A percentile compares a stretch with the other conserved stretches of the same genome.
Evolutionary conservation across 179 eudicot species (phyloP).

Genomic region (Drosera spatulata): DNA sequence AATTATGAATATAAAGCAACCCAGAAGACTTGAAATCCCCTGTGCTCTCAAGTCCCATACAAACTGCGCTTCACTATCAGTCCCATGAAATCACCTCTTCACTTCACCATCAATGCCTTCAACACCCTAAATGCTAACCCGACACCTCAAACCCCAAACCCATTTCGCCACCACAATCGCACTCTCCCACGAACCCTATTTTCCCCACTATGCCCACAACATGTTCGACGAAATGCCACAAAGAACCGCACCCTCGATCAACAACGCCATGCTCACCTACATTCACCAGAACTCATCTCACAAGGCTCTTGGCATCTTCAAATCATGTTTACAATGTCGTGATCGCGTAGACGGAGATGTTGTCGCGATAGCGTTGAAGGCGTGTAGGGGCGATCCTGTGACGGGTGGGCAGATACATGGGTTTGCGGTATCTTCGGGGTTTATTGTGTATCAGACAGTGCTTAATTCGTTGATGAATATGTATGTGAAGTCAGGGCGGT

Average conservation of each 20-base stretch:
- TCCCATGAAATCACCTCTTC: too few relatives aligned
- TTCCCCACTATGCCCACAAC: slow-evolving; percentile 33
- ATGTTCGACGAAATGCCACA: slow-evolving; percentile 9
- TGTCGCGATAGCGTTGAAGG: slow-evolving; percentile 56
- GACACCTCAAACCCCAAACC: slow-evolving; percentile 23
- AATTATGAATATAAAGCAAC: too few relatives aligned
- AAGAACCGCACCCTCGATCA: slow-evolving; percentile 18
- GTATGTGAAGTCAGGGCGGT: slow-evolving; percentile 50
- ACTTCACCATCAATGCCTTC: too few relatives aligned
- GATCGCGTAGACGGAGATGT: slow-evolving; percentile 34
- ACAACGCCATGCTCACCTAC: slow-evolving; percentile 37
- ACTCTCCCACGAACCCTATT: neutral
- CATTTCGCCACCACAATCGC: slow-evolving; percentile 7
- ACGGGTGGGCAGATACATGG: slow-evolving; percentile 55
- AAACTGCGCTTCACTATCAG: too few relatives aligned
- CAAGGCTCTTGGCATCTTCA: slow-evolving; percentile 46
- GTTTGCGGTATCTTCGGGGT: slow-evolving; percentile 56
- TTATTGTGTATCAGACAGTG: slow-evolving; percentile 30
- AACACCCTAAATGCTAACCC: slow-evolving; percentile 29
- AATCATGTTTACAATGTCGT: slow-evolving; percentile 17
- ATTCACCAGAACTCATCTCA: slow-evolving; percentile 25
- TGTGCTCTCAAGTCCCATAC: too few relatives aligned
- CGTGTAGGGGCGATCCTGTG: slow-evolving; percentile 36
- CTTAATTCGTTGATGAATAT: slow-evolving; percentile 75
- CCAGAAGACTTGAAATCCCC: too few relatives aligned